Evolutionary conservation across 257 asterid genomes (phyloP).

Genomic region (Petrea volubilis): DNA sequence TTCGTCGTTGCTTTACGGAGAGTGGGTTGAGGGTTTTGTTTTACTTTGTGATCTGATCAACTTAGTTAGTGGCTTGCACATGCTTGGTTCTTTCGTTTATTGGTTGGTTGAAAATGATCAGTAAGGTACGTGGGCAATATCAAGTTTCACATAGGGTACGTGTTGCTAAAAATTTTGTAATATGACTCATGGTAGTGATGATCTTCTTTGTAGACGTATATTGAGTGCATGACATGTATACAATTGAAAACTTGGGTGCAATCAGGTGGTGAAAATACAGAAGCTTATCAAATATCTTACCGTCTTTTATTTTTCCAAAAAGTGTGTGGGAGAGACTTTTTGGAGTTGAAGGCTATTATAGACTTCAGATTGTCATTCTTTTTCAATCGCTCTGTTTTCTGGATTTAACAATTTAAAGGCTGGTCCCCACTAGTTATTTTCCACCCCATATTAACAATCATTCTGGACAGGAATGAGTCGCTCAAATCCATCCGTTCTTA

Average conservation of each 20-base stretch:
- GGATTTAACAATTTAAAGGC: neutral
- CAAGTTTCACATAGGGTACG: too few species aligned
- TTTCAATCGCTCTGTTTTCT: neutral
- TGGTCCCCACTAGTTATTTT: too few species aligned
- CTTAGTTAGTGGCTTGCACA: too few species aligned
- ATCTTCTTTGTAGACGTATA: neutral
- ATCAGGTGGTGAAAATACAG: too few species aligned
- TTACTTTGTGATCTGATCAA: too few species aligned
- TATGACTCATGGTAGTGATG: neutral
- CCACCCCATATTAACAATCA: neutral
- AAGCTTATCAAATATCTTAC: too few species aligned
- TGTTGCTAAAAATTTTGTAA: neutral
- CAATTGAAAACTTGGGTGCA: too few species aligned
- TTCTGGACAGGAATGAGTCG: constrained; percentile 34
- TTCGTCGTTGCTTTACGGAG: too few species aligned
- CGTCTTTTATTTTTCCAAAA: neutral
- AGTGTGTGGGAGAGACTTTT: neutral
- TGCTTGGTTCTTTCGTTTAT: too few species aligned
- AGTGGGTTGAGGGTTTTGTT: too few species aligned
- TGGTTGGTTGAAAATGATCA: too few species aligned
- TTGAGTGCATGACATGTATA: neutral
- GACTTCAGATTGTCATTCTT: neutral
- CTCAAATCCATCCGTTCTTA: constrained; percentile 17
- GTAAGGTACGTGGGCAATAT: too few species aligned
- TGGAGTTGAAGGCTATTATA: neutral